A percentile compares a stretch with the other conserved stretches of the same genome.
These are phyloP conservation scores for Yamagishiella unicocca DNA, from an alignment of 139 green algal species.

Conservation along the genomic window DNA sequence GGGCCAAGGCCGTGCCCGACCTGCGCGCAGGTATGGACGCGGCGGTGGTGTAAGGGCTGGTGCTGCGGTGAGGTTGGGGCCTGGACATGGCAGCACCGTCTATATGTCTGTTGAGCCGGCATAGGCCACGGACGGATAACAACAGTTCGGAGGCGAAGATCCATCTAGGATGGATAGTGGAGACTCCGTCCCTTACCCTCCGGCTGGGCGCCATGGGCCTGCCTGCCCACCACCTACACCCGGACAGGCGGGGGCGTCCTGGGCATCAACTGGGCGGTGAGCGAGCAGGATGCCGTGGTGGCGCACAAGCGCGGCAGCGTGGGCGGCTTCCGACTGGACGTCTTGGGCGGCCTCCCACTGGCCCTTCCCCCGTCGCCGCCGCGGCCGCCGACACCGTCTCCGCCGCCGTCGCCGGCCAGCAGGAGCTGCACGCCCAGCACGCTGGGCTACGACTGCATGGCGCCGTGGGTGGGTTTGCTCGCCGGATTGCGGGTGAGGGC, in stretches of 20 bases:
- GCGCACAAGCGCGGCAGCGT: neutral
- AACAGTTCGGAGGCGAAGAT: neutral
- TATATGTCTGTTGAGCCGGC: neutral
- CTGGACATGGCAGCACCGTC: neutral
- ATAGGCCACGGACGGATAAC: neutral
- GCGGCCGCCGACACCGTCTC: neutral
- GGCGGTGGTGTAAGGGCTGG: neutral
- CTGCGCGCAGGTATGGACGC: neutral
- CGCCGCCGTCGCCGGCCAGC: neutral
- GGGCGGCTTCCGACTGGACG: conserved; percentile 12
- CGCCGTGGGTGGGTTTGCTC: neutral
- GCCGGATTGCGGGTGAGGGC: neutral
- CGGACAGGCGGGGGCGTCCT: neutral
- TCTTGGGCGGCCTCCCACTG: neutral
- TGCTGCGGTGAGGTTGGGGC: neutral
- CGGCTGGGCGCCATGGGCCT: neutral
- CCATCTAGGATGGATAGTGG: neutral
- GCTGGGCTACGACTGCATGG: conserved; percentile 26
- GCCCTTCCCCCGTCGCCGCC: neutral
- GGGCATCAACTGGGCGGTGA: conserved; percentile 3
- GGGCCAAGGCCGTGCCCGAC: neutral
- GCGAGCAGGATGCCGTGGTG: neutral
- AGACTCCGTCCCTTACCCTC: neutral
- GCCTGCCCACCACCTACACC: neutral
- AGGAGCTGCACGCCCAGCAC: conserved; percentile 11